Evolutionary conservation across 2,329 filamentous ascomycete genomes (phyloP).

Genomic region (Zymoseptoria passerinii): DNA sequence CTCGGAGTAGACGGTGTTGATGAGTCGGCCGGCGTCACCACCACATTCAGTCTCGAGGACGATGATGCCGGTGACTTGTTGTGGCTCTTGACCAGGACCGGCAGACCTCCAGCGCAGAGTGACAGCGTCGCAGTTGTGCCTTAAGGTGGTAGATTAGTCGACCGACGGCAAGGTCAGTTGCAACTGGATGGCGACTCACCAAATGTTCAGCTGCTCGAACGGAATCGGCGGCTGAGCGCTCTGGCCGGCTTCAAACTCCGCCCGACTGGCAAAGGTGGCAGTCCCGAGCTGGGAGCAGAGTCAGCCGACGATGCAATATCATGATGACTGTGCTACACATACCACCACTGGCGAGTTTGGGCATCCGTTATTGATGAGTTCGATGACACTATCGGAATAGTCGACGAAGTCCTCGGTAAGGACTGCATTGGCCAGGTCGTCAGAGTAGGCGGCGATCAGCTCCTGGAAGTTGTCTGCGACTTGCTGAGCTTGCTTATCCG

Average conservation of each 20-base stretch:
- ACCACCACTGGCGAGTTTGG: conserved; percentile 17
- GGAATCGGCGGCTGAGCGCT: conserved; percentile 24
- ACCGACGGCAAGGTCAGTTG: background rate
- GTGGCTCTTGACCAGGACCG: conserved; percentile 14
- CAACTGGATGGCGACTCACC: conserved; percentile 5
- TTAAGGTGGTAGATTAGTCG: background rate
- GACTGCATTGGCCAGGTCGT: conserved; percentile 19
- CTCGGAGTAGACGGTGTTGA: conserved; percentile 28
- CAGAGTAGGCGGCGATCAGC: conserved; percentile 27
- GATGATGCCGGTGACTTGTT: conserved; percentile 26
- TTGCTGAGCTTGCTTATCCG: conserved; percentile 15
- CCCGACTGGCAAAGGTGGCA: conserved; percentile 21
- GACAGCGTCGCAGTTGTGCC: conserved; percentile 26
- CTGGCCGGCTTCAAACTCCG: conserved; percentile 22
- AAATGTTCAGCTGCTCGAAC: conserved; percentile 26
- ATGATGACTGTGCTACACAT: conserved; percentile 4
- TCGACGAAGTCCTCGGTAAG: conserved; percentile 26
- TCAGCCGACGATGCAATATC: background rate
- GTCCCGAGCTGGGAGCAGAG: conserved; percentile 14
- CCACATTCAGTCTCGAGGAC: conserved; percentile 21
- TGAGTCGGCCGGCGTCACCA: conserved; percentile 20
- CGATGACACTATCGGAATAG: conserved; percentile 30
- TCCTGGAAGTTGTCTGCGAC: conserved; percentile 26
- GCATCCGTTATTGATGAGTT: conserved; percentile 29
- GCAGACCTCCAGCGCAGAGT: conserved; percentile 24